These are phyloP conservation scores for Populus deltoides DNA, from an alignment of 345 rosid species.

Conservation along the genomic window DNA sequence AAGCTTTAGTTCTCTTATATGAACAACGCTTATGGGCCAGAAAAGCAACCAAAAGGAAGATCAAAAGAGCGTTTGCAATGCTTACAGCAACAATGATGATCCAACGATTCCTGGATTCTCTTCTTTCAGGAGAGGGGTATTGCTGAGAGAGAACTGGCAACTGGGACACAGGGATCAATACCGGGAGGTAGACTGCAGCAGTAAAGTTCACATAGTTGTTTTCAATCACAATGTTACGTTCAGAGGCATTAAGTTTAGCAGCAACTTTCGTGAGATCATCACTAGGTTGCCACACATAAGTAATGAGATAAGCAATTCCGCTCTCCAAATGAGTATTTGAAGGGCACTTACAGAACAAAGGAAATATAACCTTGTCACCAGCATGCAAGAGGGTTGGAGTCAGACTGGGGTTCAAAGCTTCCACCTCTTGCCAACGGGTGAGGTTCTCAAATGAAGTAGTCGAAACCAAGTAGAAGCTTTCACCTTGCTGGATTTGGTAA, in stretches of 20 bases:
- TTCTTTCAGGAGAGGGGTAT: slow-evolving; percentile 16
- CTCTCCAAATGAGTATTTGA: slow-evolving; percentile 24
- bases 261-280: slow-evolving; percentile 42
- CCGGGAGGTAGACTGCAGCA: slow-evolving; percentile 34
- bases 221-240: slow-evolving; percentile 33
- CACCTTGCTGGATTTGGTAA: slow-evolving; percentile 48
- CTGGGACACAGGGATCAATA: slow-evolving; percentile 50
- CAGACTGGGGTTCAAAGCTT: slow-evolving; percentile 36
- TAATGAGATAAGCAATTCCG: slow-evolving; percentile 40
- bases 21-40: slow-evolving; percentile 7
- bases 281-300: slow-evolving; percentile 52
- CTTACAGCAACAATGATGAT: slow-evolving; percentile 18
- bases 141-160: slow-evolving; percentile 42
- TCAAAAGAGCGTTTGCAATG: slow-evolving; percentile 21
- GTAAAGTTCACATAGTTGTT: slow-evolving; percentile 40
- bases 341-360: slow-evolving; percentile 64
- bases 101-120: slow-evolving; percentile 19
- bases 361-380: slow-evolving; percentile 44
- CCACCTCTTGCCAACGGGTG: slow-evolving; percentile 44
- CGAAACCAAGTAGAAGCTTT: slow-evolving; percentile 48
- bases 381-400: slow-evolving; percentile 33
- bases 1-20: slow-evolving; percentile 18
- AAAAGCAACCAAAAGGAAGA: slow-evolving; percentile 26
- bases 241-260: slow-evolving; percentile 40
- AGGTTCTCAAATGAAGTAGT: slow-evolving; percentile 42